phyloP scores from a whole-genome alignment of 768 basidiomycete species.

The Lepiota venenata region DNA sequence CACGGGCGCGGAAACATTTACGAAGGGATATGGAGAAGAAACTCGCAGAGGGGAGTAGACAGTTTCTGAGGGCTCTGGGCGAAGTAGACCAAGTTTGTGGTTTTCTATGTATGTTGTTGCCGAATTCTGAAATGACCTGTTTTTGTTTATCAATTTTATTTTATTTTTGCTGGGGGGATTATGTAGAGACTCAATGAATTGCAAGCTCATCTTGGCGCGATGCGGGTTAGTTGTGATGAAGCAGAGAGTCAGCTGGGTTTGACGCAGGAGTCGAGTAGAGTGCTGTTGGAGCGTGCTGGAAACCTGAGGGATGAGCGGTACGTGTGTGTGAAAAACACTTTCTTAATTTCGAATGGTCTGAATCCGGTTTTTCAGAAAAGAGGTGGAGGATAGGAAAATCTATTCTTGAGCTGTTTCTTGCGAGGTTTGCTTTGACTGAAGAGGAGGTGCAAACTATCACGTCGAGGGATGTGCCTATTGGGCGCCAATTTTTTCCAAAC shows the following conservation, averaged over 20 bases:
- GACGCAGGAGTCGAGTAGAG: constrained; percentile 74
- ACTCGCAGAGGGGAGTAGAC: constrained; percentile 75
- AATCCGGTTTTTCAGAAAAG: constrained; percentile 41
- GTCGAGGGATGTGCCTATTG: constrained; percentile 76
- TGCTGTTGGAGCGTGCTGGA: constrained; percentile 79
- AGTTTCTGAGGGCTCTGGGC: constrained; percentile 81
- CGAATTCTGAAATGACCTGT: neutral
- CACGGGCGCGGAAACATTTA: constrained; percentile 73
- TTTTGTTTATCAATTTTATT: neutral
- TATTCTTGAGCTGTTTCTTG: constrained; percentile 77
- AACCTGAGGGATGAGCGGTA: constrained; percentile 73
- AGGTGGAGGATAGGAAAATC: constrained; percentile 68
- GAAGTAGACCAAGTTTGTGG: constrained; percentile 85
- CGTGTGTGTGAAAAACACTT: constrained; percentile 18
- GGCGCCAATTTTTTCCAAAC: constrained; percentile 73
- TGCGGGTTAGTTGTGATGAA: constrained; percentile 81
- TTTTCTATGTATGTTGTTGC: neutral
- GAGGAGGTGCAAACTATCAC: constrained; percentile 71
- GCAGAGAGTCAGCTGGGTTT: constrained; percentile 74
- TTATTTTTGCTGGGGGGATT: neutral
- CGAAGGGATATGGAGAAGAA: constrained; percentile 83
- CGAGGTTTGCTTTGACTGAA: constrained; percentile 79
- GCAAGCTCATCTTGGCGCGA: constrained; percentile 71
- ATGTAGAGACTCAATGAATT: constrained; percentile 79
- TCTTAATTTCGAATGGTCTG: too few species aligned